Evolutionary conservation across 176 grass and related monocot species (phyloP), one percentile per base, ranked within the genome.

Genomic region (Bonia amplexicaulis): DNA sequence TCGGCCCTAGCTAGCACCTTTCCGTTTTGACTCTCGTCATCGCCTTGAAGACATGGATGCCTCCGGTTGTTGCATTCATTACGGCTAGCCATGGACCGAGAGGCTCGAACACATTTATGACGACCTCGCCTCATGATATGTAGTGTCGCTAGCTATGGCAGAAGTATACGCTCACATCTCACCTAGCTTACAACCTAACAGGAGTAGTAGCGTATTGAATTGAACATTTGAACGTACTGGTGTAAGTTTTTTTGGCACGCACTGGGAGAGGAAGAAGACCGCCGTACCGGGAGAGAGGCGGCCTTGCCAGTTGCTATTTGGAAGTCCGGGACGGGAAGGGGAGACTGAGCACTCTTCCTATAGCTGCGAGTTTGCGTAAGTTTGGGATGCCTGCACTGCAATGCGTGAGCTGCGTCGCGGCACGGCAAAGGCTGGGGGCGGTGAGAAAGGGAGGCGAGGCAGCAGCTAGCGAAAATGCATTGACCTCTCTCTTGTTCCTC

Each of bases 1-100:
- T 25, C 69, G 15, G 27, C 40, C 49, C 49, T 27, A 27, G 17
- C 27, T 10, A 17, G 7, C 6, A 46, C 9, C 80, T 83, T 87
- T 79, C 75, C 74, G 15, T 39, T 79, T 83, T 77, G 69, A 75
- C 69, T 80, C 59, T 13, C 46, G 16, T 46, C 59, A 6, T 73
- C 9, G 62, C 25, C 71, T 82, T 79, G 22, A 83, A 77, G 7
- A 41, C 53, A 49, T 65, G 57, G 13, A 9, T 25, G 68, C 42
- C 10, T 44, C 1, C 8, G 19, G 74, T 65, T 20, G 42, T 37
- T 52, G 69, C 82, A 85, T 81, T 81, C 78, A 85, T 61, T 41
- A 33, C 45, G 52, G 55, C 35, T 55, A 55, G 73, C n/a, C 77
- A 60, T 76, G 83, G 19, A 39, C 47, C 16, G 17, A 27, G 67